These are phyloP conservation scores for Globisporangium spiculum DNA, from an alignment of 352 stramenopile genomes.

Conservation along the genomic window DNA sequence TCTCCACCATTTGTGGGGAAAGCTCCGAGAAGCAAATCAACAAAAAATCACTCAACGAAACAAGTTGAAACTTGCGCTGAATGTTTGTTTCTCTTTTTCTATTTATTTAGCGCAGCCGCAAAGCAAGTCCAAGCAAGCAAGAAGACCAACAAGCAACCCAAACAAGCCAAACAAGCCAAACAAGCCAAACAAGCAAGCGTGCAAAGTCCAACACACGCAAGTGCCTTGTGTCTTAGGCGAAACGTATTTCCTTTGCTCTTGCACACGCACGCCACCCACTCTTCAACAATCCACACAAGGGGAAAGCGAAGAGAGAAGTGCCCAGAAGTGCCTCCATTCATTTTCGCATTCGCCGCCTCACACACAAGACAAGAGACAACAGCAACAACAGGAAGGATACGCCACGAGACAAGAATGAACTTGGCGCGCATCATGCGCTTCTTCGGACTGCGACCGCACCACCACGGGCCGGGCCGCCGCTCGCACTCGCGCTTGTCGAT, in stretches of 20 bases:
- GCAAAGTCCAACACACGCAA: neutral
- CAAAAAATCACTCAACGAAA: constrained; percentile 1
- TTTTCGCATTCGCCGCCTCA: constrained; percentile 2
- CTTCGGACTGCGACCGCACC: constrained; percentile 18
- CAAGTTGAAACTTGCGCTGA: neutral
- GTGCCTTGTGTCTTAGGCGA: neutral
- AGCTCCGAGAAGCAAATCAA: neutral
- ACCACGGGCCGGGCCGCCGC: constrained; percentile 1
- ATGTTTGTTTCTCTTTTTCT: constrained; percentile 9
- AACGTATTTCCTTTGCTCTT: neutral
- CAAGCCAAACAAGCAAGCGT: neutral
- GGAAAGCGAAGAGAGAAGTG: neutral
- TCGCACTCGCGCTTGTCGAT: constrained; percentile 5
- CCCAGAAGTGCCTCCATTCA: neutral
- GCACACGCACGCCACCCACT: neutral
- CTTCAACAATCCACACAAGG: constrained; percentile 1
- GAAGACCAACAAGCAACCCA: too few species aligned
- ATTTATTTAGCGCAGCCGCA: neutral
- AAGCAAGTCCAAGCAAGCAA: neutral
- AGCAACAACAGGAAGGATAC: neutral
- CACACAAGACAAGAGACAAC: neutral
- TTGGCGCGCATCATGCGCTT: constrained; percentile 19
- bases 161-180: neutral
- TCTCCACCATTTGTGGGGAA: neutral
- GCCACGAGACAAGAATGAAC: constrained; percentile 5